Evolutionary conservation across 192 early-diverging fungal species (phyloP), one percentile per base, ranked within the genome.

Genomic region (Backusella circina): DNA sequence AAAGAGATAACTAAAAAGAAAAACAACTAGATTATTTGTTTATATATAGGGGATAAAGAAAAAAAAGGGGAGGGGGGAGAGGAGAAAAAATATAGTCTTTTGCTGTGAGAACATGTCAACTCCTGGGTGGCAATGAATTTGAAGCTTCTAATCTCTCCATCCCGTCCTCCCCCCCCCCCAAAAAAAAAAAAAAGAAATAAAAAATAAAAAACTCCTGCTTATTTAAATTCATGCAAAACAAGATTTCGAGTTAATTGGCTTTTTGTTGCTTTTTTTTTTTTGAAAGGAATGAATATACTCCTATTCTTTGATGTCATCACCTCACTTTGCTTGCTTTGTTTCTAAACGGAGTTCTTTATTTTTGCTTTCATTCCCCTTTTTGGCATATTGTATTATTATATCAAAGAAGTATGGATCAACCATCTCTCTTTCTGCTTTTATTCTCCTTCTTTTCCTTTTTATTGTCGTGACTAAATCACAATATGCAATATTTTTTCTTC

Each of bases 221-320:
- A 68, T 68, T 68, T 38, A 68, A 68, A 68, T 68, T 68, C 67
- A 68, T 23, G 51, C 54, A 47, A 47, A 47, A 47, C 44, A 47
- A 47, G 44, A 47, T 47, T 47, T 47, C 44, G 44, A 47, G 44
- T 47, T 47, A 47, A 47, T 47, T 47, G 18, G 18, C 44, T 41
- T 41, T 41, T 41, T 41, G 39, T 41, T 41, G 44, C 16, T 47
- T 47, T 47, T 47, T 47, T 44, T 39, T 47, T 47, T 47, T 47
- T 47, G 44, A 47, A 18, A 18, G 44, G 44, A 47, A 47, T 47
- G 44, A 47, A 47, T 47, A 47, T 47, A 47, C 44, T 18, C 44
- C 44, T 47, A 47, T 47, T 47, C 44, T 47, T 47, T 47, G 41
- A 47, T 47, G 41, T 16, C 41, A 47, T 16, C 15, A 47, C 39